Evolutionary conservation across 2,329 filamentous ascomycete genomes (phyloP), one percentile per base, ranked within the genome.

Genomic region (Sphaerulina populicola): DNA sequence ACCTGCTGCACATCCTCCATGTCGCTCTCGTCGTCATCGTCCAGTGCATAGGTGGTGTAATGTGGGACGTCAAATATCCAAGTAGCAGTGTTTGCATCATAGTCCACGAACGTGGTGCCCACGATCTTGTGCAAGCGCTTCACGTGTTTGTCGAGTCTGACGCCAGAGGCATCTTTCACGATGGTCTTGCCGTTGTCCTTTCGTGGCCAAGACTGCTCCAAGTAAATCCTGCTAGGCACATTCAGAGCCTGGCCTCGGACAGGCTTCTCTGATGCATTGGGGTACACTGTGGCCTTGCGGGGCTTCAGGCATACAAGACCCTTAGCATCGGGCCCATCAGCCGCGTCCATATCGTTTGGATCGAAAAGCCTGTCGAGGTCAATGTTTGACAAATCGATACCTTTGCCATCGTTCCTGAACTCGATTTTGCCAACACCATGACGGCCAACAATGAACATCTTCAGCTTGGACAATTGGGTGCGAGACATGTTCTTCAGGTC

Each of bases 31-130:
- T 83, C 80, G 37, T 77, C 73, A 38, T 71, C 88, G 57, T 91
- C 85, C 48, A 97, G 77, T 37, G 86, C 90, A 65, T 98, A 98
- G 1, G 89, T 95, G 1, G 91, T 97, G 68, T 94, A 98, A 69
- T 98, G 93, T 63, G 91, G 83, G n/a, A 98, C 93, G 8, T 76
- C 82, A 72, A 98, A 98, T 11, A 80, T 80, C 94, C 94, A 98
- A 42, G 86, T 79, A 47, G 91, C 93, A 47, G 82, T 89, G 1
- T 87, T 77, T 51, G 77, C 74, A 57, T 94, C 79, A 68, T 96
- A 98, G 62, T 77, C 77, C 61, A 90, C 76, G 62, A 95, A 97
- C 3, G 81, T 81, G 0, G 93, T 97, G 66, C 88, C 84, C 7
- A 74, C 73, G 35, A 96, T 88, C 52, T 79, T 81, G 74, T 82